Base-by-base conservation (phyloP, 2,329 filamentous ascomycete genomes). In the Exophiala oligosperma region DNA sequence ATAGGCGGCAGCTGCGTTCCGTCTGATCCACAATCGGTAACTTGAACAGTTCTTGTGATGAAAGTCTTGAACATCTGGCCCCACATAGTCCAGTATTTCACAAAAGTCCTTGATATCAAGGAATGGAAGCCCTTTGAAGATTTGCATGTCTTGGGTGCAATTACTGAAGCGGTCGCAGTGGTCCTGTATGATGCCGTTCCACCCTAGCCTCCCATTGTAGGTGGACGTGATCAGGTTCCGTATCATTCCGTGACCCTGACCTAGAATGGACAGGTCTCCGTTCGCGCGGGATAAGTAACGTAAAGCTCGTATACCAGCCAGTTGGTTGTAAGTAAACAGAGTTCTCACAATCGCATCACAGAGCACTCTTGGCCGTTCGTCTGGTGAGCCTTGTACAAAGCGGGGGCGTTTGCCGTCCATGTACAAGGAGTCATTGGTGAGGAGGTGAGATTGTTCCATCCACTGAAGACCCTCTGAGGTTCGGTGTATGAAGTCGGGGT, bases 251-350 rank as follows among this genome's bases (percentile, higher is more conserved):
- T 54, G 40, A 47, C 51, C 51, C 24, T 8, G 12, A 2, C 28
- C 28, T 14, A 54, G 38, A 32, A 23, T 21, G 9, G 24, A 24
- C 23, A 9, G 17, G 24, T 54, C 41, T 23, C 51, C 21, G 8
- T 9, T 54, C 12, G 51, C 51, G 21, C 26, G 38, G 11, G 51
- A 44, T 37, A 54, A 32, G 51, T 44, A 46, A 9, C 41, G 41
- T 32, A 28, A 21, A 44, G 51, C 51, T 7, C n/a, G n/a, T n/a
- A 54, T 28, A 29, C 51, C 40, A 24, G 51, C 40, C 44, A 54
- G 23, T 29, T 54, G 40, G 35, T 54, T 54, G 37, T 54, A 46
- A 21, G 40, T 54, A 23, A 46, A 54, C 12, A 54, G 14, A 23
- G 38, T 29, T 21, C 29, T 23, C 4, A 44, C 40, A 21, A 8